Evolutionary conservation across 2,329 filamentous ascomycete genomes (phyloP), one percentile per base, ranked within the genome.

Genomic region (Xylaria sp.): DNA sequence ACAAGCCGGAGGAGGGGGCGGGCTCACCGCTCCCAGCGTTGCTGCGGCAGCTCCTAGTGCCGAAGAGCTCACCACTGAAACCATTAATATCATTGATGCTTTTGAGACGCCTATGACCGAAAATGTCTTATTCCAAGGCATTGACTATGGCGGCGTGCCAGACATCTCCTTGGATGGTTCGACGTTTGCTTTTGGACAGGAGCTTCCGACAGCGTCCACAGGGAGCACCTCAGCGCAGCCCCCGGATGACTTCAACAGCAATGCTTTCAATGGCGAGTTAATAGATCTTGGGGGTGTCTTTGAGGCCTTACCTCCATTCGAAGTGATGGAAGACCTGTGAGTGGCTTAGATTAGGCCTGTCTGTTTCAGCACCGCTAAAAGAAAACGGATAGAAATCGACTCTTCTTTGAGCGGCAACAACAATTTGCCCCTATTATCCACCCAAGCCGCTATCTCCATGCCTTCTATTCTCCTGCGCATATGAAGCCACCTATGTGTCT

Each of bases 281-380:
- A 90, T 97, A 67, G 89, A 89, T 12, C 82, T 97, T 15, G 78
- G 76, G 41, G 94, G 94, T 13, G 82, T 97, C 72, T 92, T 94
- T 63, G 95, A 98, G 79, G 87, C 92, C 18, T 81, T 97, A 15
- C 95, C 95, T 0, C 88, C 90, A 1, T 88, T 90, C 70, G 90
- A 96, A 70, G 87, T 95, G 59, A 91, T 96, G 75, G 91, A 97
- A 77, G 93, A 96, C 70, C 81, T 98, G 92, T 95, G 86, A 78
- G 86, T 81, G 23, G 41, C 28, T 23, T 6, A 25, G 44, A 41
- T 13, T 13, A 18, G 63, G 12, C n/a, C 9, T 25, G 50, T 31
- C 52, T 46, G 13, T 41, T 18, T 5, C n/a, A 39, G 20, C 50
- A 37, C n/a, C 18, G n/a, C 69, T 71, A 34, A 72, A 67, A 58